A percentile compares a stretch with the other conserved stretches of the same genome.
Conservation (phyloP, 257 asterid species). For the Vinca minor region DNA sequence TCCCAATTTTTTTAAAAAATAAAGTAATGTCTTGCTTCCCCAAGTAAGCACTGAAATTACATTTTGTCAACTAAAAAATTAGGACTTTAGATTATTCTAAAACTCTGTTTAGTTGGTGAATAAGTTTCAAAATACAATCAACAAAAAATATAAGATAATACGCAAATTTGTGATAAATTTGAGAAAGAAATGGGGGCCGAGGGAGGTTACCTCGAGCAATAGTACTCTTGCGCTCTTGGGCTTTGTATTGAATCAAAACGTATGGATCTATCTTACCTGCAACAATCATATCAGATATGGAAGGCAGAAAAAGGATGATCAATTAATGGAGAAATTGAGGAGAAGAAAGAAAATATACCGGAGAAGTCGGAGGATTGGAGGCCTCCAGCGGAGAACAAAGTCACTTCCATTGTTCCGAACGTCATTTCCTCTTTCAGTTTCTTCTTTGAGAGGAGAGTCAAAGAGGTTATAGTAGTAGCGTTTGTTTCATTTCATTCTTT, state of each 20-base stretch:
- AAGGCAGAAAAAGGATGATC: neutral
- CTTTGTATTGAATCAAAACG: conserved; percentile 30
- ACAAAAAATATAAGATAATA: neutral
- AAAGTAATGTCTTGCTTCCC: too few species aligned
- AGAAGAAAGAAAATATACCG: conserved; percentile 12
- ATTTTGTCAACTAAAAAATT: too few species aligned
- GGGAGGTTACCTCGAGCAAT: conserved; percentile 23
- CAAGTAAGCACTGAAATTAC: too few species aligned
- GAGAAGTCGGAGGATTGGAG: conserved; percentile 24
- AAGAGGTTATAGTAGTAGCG: too few species aligned
- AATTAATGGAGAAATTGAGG: neutral
- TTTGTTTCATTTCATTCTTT: too few species aligned
- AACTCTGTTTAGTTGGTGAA: neutral
- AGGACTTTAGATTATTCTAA: too few species aligned
- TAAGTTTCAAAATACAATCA: neutral
- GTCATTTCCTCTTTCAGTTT: conserved; percentile 11
- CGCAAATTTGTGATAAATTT: too few species aligned
- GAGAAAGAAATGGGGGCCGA: neutral
- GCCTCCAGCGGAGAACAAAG: conserved; percentile 23
- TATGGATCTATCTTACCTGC: conserved; percentile 34
- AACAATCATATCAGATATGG: too few species aligned
- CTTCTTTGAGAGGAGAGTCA: neutral
- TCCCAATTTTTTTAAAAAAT: too few species aligned
- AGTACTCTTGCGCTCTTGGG: conserved; percentile 29
- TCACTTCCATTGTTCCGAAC: conserved; percentile 28